phyloP scores from a whole-genome alignment of 1,284 basidiomycete genomes.

The Irpex sp. region DNA sequence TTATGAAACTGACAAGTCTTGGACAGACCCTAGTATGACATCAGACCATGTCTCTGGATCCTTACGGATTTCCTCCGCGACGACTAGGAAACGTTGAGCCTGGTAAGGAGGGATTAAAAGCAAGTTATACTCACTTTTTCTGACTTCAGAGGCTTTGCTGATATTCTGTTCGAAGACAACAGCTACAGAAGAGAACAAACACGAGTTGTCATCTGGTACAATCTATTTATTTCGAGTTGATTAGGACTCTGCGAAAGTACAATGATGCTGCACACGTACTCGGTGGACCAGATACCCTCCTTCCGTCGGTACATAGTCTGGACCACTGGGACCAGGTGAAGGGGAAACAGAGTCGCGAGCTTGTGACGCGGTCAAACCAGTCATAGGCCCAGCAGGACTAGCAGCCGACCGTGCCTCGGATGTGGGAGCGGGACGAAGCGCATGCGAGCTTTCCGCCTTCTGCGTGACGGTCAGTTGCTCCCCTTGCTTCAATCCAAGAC shows the following conservation, averaged over 20 bases:
- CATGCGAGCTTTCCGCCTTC: constrained; percentile 26
- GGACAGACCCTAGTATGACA: constrained; percentile 75
- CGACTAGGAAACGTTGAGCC: constrained; percentile 44
- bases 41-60: constrained; percentile 77
- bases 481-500: constrained; percentile 71
- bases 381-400: constrained; percentile 19
- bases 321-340: constrained; percentile 30
- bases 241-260: not conserved
- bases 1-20: not conserved
- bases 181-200: constrained; percentile 84
- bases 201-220: constrained; percentile 92
- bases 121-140: constrained; percentile 49
- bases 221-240: constrained; percentile 41
- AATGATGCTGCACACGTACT: constrained; percentile 33
- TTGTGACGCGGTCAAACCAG: constrained; percentile 24
- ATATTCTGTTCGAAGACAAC: constrained; percentile 83
- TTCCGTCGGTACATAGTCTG: constrained; percentile 57
- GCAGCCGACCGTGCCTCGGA: constrained; percentile 4
- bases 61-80: constrained; percentile 73
- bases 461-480: constrained; percentile 83
- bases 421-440: constrained; percentile 14
- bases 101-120: not conserved
- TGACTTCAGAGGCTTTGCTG: constrained; percentile 57
- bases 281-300: constrained; percentile 69
- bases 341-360: constrained; percentile 16